A percentile compares a stretch with the other conserved stretches of the same genome.
These are phyloP conservation scores for Mycena floridula DNA, from an alignment of 768 basidiomycete genomes.

Conservation along the genomic window DNA sequence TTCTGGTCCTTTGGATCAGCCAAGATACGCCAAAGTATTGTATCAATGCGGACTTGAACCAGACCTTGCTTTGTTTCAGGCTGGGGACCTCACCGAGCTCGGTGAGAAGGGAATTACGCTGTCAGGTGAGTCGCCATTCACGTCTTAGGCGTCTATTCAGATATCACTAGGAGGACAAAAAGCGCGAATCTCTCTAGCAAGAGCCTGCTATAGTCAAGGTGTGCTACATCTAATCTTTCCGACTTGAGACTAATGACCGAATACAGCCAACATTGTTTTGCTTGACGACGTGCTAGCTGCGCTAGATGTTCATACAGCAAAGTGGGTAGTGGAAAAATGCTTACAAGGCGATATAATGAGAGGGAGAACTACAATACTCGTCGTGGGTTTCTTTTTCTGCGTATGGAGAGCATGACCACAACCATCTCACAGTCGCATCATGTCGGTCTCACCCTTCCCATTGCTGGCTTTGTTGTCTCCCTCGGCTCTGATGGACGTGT, in stretches of 20 bases:
- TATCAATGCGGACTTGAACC: constrained; percentile 61
- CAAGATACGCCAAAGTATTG: constrained; percentile 50
- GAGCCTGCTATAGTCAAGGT: constrained; percentile 52
- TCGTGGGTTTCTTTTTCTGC: constrained; percentile 17
- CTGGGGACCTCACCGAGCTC: constrained; percentile 65
- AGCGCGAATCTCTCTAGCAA: constrained; percentile 49
- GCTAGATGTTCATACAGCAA: constrained; percentile 45
- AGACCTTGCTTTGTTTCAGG: constrained; percentile 65
- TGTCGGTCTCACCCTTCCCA: constrained; percentile 29
- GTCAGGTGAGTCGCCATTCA: constrained; percentile 45
- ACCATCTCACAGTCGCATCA: constrained; percentile 35
- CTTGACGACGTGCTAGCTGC: constrained; percentile 45
- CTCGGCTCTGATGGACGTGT: constrained; percentile 35
- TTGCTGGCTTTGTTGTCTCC: constrained; percentile 38
- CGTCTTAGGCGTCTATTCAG: neutral
- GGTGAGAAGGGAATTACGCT: constrained; percentile 75
- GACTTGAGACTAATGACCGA: constrained; percentile 31
- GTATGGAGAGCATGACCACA: neutral
- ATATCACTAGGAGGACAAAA: constrained; percentile 46
- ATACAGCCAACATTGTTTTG: constrained; percentile 43
- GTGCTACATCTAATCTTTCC: too few relatives aligned
- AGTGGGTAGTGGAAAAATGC: constrained; percentile 44
- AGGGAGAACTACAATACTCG: constrained; percentile 37
- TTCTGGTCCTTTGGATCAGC: neutral
- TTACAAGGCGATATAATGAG: constrained; percentile 33